Base-by-base conservation (phyloP, 768 basidiomycete species). In the Rhodotorula diobovata region DNA sequence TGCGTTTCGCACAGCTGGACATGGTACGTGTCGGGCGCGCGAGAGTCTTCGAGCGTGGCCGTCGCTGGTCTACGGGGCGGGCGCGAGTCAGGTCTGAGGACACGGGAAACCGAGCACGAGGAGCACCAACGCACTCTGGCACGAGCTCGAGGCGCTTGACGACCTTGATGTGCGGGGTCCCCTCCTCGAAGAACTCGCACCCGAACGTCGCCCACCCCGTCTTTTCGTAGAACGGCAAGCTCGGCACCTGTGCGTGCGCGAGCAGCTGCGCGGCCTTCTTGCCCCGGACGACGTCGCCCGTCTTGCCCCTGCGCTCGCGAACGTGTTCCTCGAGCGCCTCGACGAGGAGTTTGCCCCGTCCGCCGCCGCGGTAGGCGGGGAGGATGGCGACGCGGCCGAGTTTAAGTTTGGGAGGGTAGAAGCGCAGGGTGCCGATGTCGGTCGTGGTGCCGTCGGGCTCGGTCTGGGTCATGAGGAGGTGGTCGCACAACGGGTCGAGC, bases 301-400 rank as follows among this genome's bases (percentile, higher is more conserved):
- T 59, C 25, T 30, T 28, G 14, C 63, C 63, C 35, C 37, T 2
- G 0, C 72, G 67, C 21, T 39, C 30, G 23, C 35, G 60, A 28
- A 73, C 28, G 43, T 69, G 67, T 30, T 50, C 30, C 37, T 69
- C 39, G 41, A 73, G 65, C 18, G 58, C 58, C 0, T 6, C 10
- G 61, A 50, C 43, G 34, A 73, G 72, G 37, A 41, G 2, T 2
- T 41, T 50, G 15, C 72, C 72, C 25, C 64, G 56, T 2, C 72
- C 72, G 32, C 35, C 30, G 2, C 67, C 63, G 18, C 72, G 63
- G 41, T 23, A 57, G 4, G 11, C 10, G 0, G 39, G 20, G 46
- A 35, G 48, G 14, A 73, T 32, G 55, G 72, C 72, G 55, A 73
- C 64, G 18, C 72, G 67, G n/a, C 72, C 72, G 59, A 73, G 67